These are phyloP conservation scores for Moricandia moricandioides DNA, from an alignment of 345 rosid species.

Conservation along the genomic window DNA sequence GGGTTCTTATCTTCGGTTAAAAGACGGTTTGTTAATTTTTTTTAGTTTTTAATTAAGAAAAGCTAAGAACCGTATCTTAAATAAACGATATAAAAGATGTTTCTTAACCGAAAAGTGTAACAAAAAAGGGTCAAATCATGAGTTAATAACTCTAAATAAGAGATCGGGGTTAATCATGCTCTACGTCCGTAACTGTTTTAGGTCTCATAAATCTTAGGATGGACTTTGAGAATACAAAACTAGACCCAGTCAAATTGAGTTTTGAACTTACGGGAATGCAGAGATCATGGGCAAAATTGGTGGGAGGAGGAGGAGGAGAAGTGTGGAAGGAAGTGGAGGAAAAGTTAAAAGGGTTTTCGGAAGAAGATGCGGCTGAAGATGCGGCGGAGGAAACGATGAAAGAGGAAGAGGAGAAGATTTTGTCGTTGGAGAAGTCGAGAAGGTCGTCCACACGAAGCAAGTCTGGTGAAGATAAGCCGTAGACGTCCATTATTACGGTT, in stretches of 20 bases:
- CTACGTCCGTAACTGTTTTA: not conserved
- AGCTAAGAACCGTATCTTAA: no score
- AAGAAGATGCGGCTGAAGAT: conserved; percentile 29
- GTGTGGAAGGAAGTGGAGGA: conserved; percentile 30
- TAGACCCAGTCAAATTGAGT: not conserved
- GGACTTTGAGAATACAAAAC: not conserved
- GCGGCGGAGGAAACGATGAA: conserved; percentile 25
- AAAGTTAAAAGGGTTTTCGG: conserved; percentile 24
- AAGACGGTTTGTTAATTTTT: no score
- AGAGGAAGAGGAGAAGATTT: conserved; percentile 41
- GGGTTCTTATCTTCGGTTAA: no score
- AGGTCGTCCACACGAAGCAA: conserved; percentile 71
- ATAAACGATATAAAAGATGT: no score
- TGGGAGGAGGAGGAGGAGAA: conserved; percentile 26
- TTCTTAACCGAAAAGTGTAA: no score
- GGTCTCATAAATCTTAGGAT: not conserved
- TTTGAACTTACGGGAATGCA: conserved; percentile 51
- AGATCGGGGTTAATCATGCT: no score
- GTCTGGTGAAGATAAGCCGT: conserved; percentile 45
- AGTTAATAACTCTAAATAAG: no score
- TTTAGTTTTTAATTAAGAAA: no score
- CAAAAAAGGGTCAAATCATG: no score
- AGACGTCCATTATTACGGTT: conserved; percentile 44
- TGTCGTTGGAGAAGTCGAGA: conserved; percentile 63
- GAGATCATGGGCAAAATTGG: conserved; percentile 58